Evolutionary conservation across 1,139 yeast genomes (phyloP).

Genomic region (Geotrichum aggregatum): DNA sequence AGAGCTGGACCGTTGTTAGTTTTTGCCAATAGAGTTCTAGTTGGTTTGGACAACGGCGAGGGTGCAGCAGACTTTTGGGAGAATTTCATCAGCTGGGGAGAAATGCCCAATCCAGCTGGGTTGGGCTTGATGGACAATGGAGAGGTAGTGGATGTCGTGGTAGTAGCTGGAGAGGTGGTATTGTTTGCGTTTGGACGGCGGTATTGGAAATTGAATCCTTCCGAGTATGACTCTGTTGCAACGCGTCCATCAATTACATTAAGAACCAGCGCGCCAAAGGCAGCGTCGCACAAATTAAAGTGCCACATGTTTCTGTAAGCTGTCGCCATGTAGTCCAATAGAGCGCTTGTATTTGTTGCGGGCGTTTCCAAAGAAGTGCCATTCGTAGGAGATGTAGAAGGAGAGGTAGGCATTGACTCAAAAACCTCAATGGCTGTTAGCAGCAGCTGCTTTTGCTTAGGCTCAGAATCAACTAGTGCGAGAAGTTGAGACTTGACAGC

Average conservation of each 20-base stretch:
- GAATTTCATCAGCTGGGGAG: conserved; percentile 11
- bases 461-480: conserved; percentile 38
- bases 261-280: conserved; percentile 45
- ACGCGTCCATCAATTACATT: conserved; percentile 44
- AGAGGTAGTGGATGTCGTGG: conserved; percentile 15
- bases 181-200: conserved; percentile 27
- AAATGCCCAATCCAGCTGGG: conserved; percentile 14
- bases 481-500: conserved; percentile 53
- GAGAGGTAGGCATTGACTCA: conserved; percentile 59
- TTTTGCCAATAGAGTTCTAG: conserved; percentile 3
- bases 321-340: conserved; percentile 49
- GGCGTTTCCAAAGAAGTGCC: conserved; percentile 15
- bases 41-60: conserved; percentile 11
- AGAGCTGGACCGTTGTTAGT: background rate
- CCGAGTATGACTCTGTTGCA: conserved; percentile 43
- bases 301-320: conserved; percentile 76
- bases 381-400: conserved; percentile 4
- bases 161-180: background rate
- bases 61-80: conserved; percentile 12
- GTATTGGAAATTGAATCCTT: conserved; percentile 52
- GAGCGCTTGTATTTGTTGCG: conserved; percentile 13
- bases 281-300: conserved; percentile 64
- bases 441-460: conserved; percentile 40
- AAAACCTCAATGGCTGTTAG: conserved; percentile 58
- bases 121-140: conserved; percentile 11